Evolutionary conservation across 2,329 filamentous ascomycete genomes (phyloP).

Genomic region (Ceratocystis smalleyi): DNA sequence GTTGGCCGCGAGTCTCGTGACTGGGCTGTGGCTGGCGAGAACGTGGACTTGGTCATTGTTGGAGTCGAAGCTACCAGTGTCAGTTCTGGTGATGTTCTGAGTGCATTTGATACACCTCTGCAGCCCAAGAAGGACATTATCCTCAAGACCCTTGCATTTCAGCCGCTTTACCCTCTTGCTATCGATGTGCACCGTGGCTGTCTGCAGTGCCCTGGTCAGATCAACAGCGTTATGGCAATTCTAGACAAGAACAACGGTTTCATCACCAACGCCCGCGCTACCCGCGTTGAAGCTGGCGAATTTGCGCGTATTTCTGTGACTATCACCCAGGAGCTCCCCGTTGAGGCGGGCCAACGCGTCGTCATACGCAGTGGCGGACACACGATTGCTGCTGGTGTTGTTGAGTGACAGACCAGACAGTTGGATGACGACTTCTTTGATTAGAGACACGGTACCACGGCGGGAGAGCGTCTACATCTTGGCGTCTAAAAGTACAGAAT

Average conservation of each 20-base stretch:
- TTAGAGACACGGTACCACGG: neutral
- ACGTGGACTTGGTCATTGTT: constrained; percentile 64
- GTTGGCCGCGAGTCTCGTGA: constrained; percentile 57
- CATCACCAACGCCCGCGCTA: constrained; percentile 68
- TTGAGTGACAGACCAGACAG: constrained; percentile 42
- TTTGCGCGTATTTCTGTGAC: constrained; percentile 66
- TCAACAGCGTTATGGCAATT: constrained; percentile 54
- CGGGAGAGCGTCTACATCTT: neutral
- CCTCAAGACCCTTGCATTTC: constrained; percentile 75
- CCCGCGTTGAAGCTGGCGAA: constrained; percentile 62
- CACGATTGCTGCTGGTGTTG: constrained; percentile 73
- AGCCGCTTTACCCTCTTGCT: constrained; percentile 73
- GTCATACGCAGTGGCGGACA: constrained; percentile 66
- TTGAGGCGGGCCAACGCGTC: constrained; percentile 67
- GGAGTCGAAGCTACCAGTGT: constrained; percentile 78
- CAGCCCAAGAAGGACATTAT: constrained; percentile 57
- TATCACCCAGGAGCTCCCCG: constrained; percentile 55
- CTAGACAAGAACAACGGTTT: constrained; percentile 66
- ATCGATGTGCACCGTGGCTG: constrained; percentile 80
- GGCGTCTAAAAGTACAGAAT: neutral
- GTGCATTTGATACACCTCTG: constrained; percentile 51
- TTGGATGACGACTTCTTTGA: neutral
- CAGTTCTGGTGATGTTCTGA: constrained; percentile 73
- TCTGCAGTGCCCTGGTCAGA: constrained; percentile 60
- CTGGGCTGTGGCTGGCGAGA: constrained; percentile 88